phyloP scores from a whole-genome alignment of 768 basidiomycete genomes.

The Tricholomella constricta region DNA sequence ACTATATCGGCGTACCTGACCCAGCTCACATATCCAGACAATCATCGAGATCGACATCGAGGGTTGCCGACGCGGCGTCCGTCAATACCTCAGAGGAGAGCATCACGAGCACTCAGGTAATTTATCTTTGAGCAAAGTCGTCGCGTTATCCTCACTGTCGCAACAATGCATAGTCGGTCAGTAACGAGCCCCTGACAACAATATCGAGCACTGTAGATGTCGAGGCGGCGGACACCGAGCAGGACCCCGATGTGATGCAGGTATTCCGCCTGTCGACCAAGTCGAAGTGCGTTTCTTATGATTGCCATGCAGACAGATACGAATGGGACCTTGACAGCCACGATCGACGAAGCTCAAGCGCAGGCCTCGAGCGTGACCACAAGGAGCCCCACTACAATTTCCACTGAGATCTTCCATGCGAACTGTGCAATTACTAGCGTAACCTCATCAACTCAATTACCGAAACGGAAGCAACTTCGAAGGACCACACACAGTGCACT shows the following conservation, averaged over 20 bases:
- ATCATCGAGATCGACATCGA: not conserved
- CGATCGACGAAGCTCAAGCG: not conserved
- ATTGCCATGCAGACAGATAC: not conserved
- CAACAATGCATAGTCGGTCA: not conserved
- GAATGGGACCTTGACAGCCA: not conserved
- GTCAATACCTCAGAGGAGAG: not conserved
- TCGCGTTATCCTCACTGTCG: not conserved
- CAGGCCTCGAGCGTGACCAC: not conserved
- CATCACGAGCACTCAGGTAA: not conserved
- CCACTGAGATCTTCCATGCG: not conserved
- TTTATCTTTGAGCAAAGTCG: not conserved
- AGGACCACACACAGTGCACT: not conserved
- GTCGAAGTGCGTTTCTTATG: not conserved
- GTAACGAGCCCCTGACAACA: not conserved
- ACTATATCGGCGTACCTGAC: conserved; percentile 14
- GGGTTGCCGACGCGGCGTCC: not conserved
- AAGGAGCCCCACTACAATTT: not conserved
- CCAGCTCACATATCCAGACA: not conserved
- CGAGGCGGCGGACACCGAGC: not conserved
- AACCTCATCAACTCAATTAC: not conserved
- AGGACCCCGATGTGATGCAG: not conserved
- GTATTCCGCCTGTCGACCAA: not conserved
- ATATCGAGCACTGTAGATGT: not conserved
- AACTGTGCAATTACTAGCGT: not conserved
- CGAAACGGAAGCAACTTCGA: not conserved